phyloP scores from a whole-genome alignment of 345 rosid genomes.

The Geranium rotundifolium region DNA sequence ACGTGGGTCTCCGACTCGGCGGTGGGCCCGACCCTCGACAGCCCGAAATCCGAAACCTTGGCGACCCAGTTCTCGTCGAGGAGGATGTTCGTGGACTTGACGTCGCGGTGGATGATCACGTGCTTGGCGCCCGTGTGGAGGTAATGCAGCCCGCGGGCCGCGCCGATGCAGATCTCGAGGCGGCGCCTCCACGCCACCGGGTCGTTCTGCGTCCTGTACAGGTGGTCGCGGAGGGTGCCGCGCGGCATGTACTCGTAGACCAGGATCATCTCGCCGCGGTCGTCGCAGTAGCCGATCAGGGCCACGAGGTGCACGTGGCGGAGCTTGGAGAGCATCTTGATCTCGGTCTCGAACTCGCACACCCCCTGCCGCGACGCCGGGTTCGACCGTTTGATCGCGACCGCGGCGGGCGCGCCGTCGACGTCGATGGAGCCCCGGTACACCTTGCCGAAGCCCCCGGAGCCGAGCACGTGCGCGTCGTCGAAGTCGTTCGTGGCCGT shows the following conservation, averaged over 20 bases:
- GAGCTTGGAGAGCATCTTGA: conserved; percentile 29
- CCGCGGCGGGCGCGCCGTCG: conserved; percentile 12
- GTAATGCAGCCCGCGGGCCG: conserved; percentile 31
- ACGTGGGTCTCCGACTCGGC: conserved; percentile 8
- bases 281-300: background rate
- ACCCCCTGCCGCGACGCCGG: conserved; percentile 28
- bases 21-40: conserved; percentile 17
- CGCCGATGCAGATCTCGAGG: conserved; percentile 33
- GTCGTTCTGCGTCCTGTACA: conserved; percentile 14
- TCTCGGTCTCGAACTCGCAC: conserved; percentile 31
- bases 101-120: conserved; percentile 18
- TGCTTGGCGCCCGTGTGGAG: no score
- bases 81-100: conserved; percentile 18
- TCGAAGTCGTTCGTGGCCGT: conserved; percentile 22
- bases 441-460: conserved; percentile 36
- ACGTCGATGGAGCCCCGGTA: conserved; percentile 22
- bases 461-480: conserved; percentile 15
- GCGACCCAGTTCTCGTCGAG: conserved; percentile 16
- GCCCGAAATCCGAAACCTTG: conserved; percentile 19
- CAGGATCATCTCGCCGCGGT: background rate
- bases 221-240: conserved; percentile 24
- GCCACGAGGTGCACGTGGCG: conserved; percentile 29
- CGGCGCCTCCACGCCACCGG: conserved; percentile 32
- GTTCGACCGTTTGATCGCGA: conserved; percentile 33
- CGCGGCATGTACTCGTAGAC: conserved; percentile 8